Conservation (phyloP, 352 stramenopile genomes). For the Pythium brachiatum region DNA sequence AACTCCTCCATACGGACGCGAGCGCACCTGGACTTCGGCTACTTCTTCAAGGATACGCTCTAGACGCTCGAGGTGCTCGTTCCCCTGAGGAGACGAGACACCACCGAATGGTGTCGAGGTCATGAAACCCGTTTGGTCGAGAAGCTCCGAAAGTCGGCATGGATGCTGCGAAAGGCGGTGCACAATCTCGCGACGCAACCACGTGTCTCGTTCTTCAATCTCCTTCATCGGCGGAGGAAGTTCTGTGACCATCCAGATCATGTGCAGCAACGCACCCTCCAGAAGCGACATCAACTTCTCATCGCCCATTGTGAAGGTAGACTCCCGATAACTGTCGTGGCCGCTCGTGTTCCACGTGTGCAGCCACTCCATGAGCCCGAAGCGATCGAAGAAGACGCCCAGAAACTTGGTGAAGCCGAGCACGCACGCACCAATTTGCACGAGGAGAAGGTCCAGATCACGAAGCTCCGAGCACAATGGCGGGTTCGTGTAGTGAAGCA, state of each 20-base stretch:
- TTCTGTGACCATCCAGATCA: constrained; percentile 88
- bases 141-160: constrained; percentile 67
- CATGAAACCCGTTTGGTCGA: constrained; percentile 80
- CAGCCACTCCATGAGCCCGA: constrained; percentile 74
- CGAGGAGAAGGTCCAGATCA: constrained; percentile 72
- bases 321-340: constrained; percentile 44
- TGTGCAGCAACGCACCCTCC: constrained; percentile 73
- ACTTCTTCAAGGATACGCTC: constrained; percentile 70
- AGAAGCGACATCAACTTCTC: constrained; percentile 69
- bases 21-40: constrained; percentile 54
- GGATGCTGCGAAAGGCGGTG: constrained; percentile 76
- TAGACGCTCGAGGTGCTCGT: constrained; percentile 60
- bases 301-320: constrained; percentile 35
- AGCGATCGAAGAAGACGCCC: constrained; percentile 79
- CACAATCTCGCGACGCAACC: constrained; percentile 85
- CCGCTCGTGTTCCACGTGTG: constrained; percentile 54
- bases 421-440: constrained; percentile 61
- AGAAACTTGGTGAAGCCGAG: constrained; percentile 72
- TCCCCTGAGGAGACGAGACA: constrained; percentile 56
- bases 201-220: constrained; percentile 56
- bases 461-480: constrained; percentile 68
- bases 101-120: constrained; percentile 65
- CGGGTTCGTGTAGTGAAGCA: constrained; percentile 76
- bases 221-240: constrained; percentile 60
- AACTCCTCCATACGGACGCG: background rate